A percentile compares a stretch with the other conserved stretches of the same genome.
These are phyloP conservation scores for Candolleomyces eurysporus DNA, from an alignment of 768 basidiomycete species.

Conservation along the genomic window DNA sequence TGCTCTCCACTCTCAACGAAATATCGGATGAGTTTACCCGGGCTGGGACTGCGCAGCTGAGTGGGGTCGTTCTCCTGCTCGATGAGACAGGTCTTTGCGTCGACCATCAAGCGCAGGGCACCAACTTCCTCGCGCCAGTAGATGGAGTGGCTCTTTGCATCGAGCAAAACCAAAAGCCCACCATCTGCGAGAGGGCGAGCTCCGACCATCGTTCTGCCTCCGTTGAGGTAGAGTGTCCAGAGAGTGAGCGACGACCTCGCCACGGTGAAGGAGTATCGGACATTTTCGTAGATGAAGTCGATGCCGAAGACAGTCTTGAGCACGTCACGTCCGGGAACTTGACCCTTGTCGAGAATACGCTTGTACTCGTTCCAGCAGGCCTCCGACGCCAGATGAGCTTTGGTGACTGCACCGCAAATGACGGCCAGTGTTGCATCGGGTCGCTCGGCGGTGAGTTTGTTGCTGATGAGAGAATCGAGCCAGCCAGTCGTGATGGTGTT, in stretches of 20 bases:
- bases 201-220: conserved; percentile 89
- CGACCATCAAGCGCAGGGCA: conserved; percentile 87
- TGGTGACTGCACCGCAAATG: conserved; percentile 93
- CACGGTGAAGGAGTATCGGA: conserved; percentile 93
- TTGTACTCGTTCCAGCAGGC: conserved; percentile 92
- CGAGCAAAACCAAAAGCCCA: conserved; percentile 86
- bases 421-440: conserved; percentile 92
- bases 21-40: conserved; percentile 93
- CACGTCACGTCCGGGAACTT: conserved; percentile 91
- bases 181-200: conserved; percentile 93
- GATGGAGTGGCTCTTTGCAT: conserved; percentile 93
- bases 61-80: conserved; percentile 99
- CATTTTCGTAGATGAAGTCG: conserved; percentile 97
- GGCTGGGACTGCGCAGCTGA: conserved; percentile 91
- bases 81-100: conserved; percentile 96
- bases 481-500: conserved; percentile 99
- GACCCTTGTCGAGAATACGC: conserved; percentile 94
- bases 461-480: conserved; percentile 96
- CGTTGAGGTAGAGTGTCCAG: conserved; percentile 97
- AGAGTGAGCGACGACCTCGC: conserved; percentile 83
- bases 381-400: conserved; percentile 88
- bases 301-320: conserved; percentile 95
- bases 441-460: conserved; percentile 94
- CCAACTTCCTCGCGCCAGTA: conserved; percentile 99
- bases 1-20: conserved; percentile 97